Evolutionary conservation across 202 grass and related monocot species (phyloP), one percentile per base, ranked within the genome.

Genomic region (Zizania palustris): DNA sequence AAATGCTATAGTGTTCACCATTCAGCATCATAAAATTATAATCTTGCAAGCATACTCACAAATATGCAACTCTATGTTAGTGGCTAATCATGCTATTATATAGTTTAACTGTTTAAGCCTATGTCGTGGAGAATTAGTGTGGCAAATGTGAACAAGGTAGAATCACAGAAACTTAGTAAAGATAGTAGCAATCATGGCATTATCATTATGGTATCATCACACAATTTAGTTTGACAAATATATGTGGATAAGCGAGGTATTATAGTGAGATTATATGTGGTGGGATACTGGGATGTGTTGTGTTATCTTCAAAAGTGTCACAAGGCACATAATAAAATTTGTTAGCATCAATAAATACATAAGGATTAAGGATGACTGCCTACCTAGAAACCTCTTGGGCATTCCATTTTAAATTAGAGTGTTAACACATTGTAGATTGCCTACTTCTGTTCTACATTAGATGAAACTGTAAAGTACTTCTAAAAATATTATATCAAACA

Each of bases 21-120:
- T 57, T 45, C 71, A 71, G 40, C 34, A 49, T 55, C 19, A 71
- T 51, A 39, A 45, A 39, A 63, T 4, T 41, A 28, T n/a, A 54
- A 42, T 69, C 35, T 63, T 64, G 45, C 21, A 50, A 3, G 11
- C 48, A 39, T 21, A 57, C 9, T 16, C 0, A 3, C 3, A 4
- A 20, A 60, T 22, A 20, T 59, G 16, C 6, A 14, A 36, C 41
- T 28, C 38, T 69, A 22, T 14, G 7, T 35, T 10, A 43, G 41
- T 15, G 4, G 45, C 15, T 48, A 69, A 58, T 0, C 1, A 59
- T 45, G 3, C n/a, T 53, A 69, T 45, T 67, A 13, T 12, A 69
- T 62, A 56, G 7, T 19, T 7, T 63, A 61, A 20, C 33, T 60
- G 19, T 50, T 54, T 60, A 55, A 6, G n/a, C 36, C 3, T 21